Evolutionary conservation across 23 red algal species (phyloP).

Genomic region (Gracilaria vermiculophylla): DNA sequence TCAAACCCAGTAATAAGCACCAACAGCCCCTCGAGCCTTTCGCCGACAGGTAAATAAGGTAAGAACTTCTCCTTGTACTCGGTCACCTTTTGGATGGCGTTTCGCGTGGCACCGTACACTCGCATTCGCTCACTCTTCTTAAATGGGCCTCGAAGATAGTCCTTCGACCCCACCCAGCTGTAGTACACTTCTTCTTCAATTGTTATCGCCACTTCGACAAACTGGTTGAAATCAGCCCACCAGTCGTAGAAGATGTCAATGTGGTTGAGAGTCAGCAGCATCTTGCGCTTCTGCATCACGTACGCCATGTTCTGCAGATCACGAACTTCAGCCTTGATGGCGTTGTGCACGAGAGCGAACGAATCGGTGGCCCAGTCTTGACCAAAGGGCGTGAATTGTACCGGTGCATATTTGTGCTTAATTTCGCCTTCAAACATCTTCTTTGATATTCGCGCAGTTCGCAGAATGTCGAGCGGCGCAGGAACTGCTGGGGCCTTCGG

Average conservation of each 20-base stretch:
- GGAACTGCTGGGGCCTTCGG: neutral
- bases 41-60: slow-evolving; percentile 66
- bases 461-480: slow-evolving; percentile 42
- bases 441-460: slow-evolving; percentile 64
- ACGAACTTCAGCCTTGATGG: slow-evolving; percentile 47
- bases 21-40: slow-evolving; percentile 53
- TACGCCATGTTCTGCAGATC: slow-evolving; percentile 56
- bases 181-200: slow-evolving; percentile 59
- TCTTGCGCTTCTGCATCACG: slow-evolving; percentile 63
- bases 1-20: slow-evolving; percentile 37
- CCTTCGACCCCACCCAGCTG: slow-evolving; percentile 40
- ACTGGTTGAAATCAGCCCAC: slow-evolving; percentile 53
- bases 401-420: slow-evolving; percentile 46
- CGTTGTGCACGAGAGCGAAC: slow-evolving; percentile 65
- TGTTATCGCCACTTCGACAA: slow-evolving; percentile 32
- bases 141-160: slow-evolving; percentile 47
- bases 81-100: slow-evolving; percentile 26
- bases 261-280: slow-evolving; percentile 56
- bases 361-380: slow-evolving; percentile 65
- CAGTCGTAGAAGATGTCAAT: slow-evolving; percentile 72
- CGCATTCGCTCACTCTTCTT: slow-evolving; percentile 62
- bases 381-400: slow-evolving; percentile 47
- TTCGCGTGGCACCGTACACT: slow-evolving; percentile 41
- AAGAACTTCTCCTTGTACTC: slow-evolving; percentile 64
- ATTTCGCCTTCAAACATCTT: slow-evolving; percentile 36